Conservation (phyloP, 306 rosid species). For the Lathyrus oleraceus region DNA sequence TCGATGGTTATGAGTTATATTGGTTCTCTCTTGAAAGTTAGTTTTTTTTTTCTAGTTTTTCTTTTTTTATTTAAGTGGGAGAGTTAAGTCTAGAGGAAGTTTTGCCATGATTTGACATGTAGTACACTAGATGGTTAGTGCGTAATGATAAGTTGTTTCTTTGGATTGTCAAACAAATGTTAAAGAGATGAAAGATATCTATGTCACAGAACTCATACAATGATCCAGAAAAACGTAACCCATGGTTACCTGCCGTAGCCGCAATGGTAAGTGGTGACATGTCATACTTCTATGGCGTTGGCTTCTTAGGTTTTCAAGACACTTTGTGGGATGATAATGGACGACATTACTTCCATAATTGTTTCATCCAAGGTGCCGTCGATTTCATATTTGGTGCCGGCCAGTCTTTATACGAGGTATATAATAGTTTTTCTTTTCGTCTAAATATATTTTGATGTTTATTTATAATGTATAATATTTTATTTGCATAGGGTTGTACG, state of each 20-base stretch:
- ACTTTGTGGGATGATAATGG: slow-evolving; percentile 82
- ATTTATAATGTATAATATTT: neutral
- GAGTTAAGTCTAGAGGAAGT: too few species aligned
- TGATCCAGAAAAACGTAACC: slow-evolving; percentile 23
- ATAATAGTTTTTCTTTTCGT: too few species aligned
- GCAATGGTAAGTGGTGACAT: slow-evolving; percentile 65
- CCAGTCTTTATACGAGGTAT: slow-evolving; percentile 75
- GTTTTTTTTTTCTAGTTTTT: too few species aligned
- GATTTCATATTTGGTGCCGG: slow-evolving; percentile 84
- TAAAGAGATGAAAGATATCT: too few species aligned
- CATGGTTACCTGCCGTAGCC: slow-evolving; percentile 55
- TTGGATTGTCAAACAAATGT: too few species aligned
- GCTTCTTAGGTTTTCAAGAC: slow-evolving; percentile 78
- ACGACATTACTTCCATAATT: slow-evolving; percentile 62
- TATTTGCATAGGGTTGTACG: slow-evolving; percentile 46
- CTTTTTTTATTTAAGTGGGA: too few species aligned
- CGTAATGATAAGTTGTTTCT: too few species aligned
- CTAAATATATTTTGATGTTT: too few species aligned
- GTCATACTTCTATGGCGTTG: slow-evolving; percentile 49
- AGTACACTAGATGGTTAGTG: too few species aligned
- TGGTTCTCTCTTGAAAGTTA: too few species aligned
- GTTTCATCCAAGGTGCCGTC: slow-evolving; percentile 77
- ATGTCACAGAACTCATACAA: slow-evolving; percentile 60
- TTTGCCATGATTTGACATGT: too few species aligned
- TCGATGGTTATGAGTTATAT: too few species aligned